Evolutionary conservation across 2,329 filamentous ascomycete genomes (phyloP).

Genomic region (Nannizzia gypsea): DNA sequence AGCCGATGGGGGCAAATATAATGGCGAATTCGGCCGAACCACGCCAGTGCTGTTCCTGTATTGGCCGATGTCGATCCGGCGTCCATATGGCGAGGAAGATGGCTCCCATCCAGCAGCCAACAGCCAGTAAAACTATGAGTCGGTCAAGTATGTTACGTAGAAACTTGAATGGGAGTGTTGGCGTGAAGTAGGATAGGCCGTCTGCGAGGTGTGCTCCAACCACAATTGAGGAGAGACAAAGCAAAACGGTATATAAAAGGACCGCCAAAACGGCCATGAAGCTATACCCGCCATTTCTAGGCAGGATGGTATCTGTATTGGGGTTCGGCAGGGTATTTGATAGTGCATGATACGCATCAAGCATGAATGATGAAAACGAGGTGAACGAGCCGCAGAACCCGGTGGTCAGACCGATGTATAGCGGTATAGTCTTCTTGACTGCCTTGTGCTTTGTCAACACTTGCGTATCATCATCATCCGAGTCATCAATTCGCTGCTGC

Average conservation of each 20-base stretch:
- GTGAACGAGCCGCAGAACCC: constrained; percentile 87
- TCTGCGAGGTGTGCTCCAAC: constrained; percentile 65
- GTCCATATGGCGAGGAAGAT: constrained; percentile 61
- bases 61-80: constrained; percentile 40
- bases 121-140: constrained; percentile 51
- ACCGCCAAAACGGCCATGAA: constrained; percentile 72
- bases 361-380: constrained; percentile 75
- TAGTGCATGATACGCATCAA: constrained; percentile 66
- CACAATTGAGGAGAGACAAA: constrained; percentile 58
- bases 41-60: constrained; percentile 54
- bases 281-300: constrained; percentile 62
- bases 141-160: constrained; percentile 54
- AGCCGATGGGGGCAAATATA: constrained; percentile 72
- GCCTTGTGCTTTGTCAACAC: constrained; percentile 45
- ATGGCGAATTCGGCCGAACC: constrained; percentile 62
- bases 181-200: constrained; percentile 46
- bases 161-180: constrained; percentile 47
- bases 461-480: constrained; percentile 1
- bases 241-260: constrained; percentile 56
- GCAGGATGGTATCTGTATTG: constrained; percentile 35
- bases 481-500: neutral
- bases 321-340: constrained; percentile 58
- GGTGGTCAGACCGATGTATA: constrained; percentile 76
- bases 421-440: constrained; percentile 71
- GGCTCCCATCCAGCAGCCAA: constrained; percentile 66